A percentile compares a stretch with the other conserved stretches of the same genome.
phyloP scores from a whole-genome alignment of 1,284 basidiomycete species.

The Tylopilus orsonianus region DNA sequence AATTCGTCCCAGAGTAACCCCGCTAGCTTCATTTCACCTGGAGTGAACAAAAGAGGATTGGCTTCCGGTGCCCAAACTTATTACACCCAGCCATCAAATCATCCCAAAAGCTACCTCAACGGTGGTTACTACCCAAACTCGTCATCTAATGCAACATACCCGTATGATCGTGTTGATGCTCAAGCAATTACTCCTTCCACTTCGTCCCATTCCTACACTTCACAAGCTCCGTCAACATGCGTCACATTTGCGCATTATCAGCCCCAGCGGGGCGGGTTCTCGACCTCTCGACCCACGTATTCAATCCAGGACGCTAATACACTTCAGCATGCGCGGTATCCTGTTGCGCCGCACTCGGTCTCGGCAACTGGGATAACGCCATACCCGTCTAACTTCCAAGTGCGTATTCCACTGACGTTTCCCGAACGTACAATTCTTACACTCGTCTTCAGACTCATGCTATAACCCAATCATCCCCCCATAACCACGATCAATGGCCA shows the following conservation, averaged over 20 bases:
- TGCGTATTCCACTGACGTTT: slow-evolving; percentile 9
- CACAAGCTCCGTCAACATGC: slow-evolving; percentile 22
- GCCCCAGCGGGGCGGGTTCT: slow-evolving; percentile 37
- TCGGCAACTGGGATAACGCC: slow-evolving; percentile 17
- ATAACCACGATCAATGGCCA: slow-evolving; percentile 31
- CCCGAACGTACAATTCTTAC: not conserved
- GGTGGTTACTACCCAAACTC: slow-evolving; percentile 19
- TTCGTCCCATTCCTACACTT: slow-evolving; percentile 15
- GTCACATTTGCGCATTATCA: slow-evolving; percentile 38
- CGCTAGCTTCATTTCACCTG: slow-evolving; percentile 11
- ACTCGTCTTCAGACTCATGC: slow-evolving; percentile 18
- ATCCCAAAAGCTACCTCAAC: slow-evolving; percentile 17
- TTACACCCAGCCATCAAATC: slow-evolving; percentile 16
- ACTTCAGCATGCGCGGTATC: slow-evolving; percentile 23
- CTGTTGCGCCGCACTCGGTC: slow-evolving; percentile 19
- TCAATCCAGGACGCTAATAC: slow-evolving; percentile 24
- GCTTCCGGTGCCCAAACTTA: slow-evolving; percentile 13
- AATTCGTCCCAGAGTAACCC: slow-evolving; percentile 9
- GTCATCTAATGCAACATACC: slow-evolving; percentile 21
- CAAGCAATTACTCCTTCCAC: slow-evolving; percentile 17
- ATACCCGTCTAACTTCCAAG: slow-evolving; percentile 30
- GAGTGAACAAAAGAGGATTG: slow-evolving; percentile 12
- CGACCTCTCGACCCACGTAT: slow-evolving; percentile 35
- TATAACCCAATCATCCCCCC: slow-evolving; percentile 16
- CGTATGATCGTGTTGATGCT: slow-evolving; percentile 23